Percentiles rank a stretch among this genome's conserved stretches.
phyloP scores from a whole-genome alignment of 805 yeast genomes.

The Martiniozyma abietophila region DNA sequence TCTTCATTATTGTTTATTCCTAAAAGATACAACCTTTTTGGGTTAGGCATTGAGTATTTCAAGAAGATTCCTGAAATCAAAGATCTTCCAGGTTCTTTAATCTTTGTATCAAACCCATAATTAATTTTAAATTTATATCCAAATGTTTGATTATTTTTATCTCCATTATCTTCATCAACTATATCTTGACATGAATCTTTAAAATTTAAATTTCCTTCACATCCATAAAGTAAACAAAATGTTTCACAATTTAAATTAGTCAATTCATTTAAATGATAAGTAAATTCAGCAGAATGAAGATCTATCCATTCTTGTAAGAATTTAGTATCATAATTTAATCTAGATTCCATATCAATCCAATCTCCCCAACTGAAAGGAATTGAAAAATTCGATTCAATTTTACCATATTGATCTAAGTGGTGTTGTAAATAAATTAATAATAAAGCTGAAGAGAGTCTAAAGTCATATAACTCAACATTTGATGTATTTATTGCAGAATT shows the following conservation, averaged over 20 bases:
- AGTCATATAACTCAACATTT: conserved; percentile 13
- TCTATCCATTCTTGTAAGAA: conserved; percentile 14
- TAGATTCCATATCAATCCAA: conserved; percentile 22
- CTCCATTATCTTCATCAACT: conserved; percentile 6
- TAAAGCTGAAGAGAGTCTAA: conserved; percentile 12
- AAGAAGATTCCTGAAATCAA: conserved; percentile 29
- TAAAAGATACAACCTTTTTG: conserved; percentile 20
- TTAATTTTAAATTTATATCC: conserved; percentile 19
- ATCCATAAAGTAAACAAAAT: conserved; percentile 14
- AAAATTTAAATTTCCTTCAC: conserved; percentile 16
- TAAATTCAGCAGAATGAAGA: conserved; percentile 8
- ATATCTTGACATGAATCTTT: conserved; percentile 4
- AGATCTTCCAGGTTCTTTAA: conserved; percentile 25
- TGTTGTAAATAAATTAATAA: conserved; percentile 11
- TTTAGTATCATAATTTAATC: conserved; percentile 15
- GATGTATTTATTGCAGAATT: too few species aligned
- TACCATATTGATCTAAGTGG: conserved; percentile 4
- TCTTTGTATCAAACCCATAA: conserved; percentile 17
- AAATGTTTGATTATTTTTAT: conserved; percentile 9
- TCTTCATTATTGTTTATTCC: conserved; percentile 11
- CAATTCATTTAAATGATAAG: conserved; percentile 5
- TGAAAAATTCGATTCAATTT: conserved; percentile 10
- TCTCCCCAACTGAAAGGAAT: conserved; percentile 25
- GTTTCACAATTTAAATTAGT: conserved; percentile 5
- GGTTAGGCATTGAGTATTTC: conserved; percentile 23